Conservation (phyloP, 2,329 filamentous ascomycete genomes). For the Arthroderma sp. region DNA sequence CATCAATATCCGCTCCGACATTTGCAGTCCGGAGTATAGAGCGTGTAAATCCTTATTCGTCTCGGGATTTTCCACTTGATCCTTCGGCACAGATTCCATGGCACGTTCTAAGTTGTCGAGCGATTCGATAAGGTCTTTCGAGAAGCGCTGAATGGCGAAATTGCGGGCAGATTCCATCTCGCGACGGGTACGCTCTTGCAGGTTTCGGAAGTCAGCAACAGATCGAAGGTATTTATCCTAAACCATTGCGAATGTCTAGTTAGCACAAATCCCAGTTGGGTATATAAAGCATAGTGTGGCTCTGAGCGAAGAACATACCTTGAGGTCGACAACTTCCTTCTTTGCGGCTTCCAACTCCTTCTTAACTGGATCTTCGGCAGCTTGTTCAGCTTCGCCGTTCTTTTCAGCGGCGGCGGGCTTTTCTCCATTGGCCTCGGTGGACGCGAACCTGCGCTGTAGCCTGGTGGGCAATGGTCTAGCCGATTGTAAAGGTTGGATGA, state of each 20-base stretch:
- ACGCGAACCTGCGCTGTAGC: constrained; percentile 28
- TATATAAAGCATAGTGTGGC: too few species aligned
- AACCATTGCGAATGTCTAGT: constrained; percentile 2
- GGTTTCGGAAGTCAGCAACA: constrained; percentile 93
- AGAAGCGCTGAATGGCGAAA: constrained; percentile 90
- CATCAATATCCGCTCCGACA: constrained; percentile 86
- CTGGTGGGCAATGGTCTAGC: constrained; percentile 22
- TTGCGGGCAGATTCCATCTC: constrained; percentile 78
- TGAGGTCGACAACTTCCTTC: constrained; percentile 65
- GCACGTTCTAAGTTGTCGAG: constrained; percentile 97
- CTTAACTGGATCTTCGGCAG: constrained; percentile 38
- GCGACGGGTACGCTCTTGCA: constrained; percentile 85
- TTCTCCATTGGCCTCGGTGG: constrained; percentile 26
- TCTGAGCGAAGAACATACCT: constrained; percentile 43
- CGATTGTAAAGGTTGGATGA: constrained; percentile 17
- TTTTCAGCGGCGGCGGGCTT: constrained; percentile 26
- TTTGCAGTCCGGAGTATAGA: constrained; percentile 79
- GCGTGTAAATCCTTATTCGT: constrained; percentile 59
- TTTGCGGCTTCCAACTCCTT: constrained; percentile 60
- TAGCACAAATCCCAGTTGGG: not conserved
- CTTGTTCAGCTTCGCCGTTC: constrained; percentile 30
- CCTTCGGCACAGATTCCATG: constrained; percentile 60
- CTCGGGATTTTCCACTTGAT: constrained; percentile 53
- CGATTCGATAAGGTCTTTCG: constrained; percentile 84
- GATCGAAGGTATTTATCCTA: constrained; percentile 92